Conservation (phyloP, 164 flowering plant genomes). For the Paratinospora sagittata region DNA sequence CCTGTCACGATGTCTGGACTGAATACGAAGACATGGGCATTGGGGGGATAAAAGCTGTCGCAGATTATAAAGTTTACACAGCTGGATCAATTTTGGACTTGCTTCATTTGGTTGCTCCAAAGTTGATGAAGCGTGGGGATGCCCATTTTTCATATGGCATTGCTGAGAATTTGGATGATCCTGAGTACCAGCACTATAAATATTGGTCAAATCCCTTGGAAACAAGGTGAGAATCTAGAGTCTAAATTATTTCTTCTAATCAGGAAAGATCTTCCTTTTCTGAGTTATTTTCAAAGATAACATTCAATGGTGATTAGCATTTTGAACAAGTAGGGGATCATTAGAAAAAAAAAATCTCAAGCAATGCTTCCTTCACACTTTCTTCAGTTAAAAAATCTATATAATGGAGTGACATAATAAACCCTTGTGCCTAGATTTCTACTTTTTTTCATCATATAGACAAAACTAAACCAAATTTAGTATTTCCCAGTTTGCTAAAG, state of each 20-base stretch:
- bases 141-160: constrained; percentile 83
- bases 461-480: too few species aligned
- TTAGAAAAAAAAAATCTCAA: too few species aligned
- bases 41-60: constrained; percentile 59
- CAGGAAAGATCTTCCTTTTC: not conserved
- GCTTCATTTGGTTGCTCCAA: constrained; percentile 75
- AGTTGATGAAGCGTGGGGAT: constrained; percentile 79
- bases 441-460: not conserved
- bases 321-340: too few species aligned
- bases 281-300: not conserved
- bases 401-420: too few species aligned
- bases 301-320: not conserved
- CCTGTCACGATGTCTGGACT: constrained; percentile 73
- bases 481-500: not conserved
- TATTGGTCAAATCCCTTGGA: constrained; percentile 94
- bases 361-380: too few species aligned
- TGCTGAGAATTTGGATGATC: constrained; percentile 79
- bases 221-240: constrained; percentile 53
- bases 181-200: constrained; percentile 63
- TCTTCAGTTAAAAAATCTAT: too few species aligned
- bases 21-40: constrained; percentile 84
- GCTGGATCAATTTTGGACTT: constrained; percentile 59
- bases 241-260: not conserved
- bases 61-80: constrained; percentile 73
- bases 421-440: not conserved